phyloP scores from a whole-genome alignment of 2,329 filamentous ascomycete species.

The Bipolaris sorokiniana region DNA sequence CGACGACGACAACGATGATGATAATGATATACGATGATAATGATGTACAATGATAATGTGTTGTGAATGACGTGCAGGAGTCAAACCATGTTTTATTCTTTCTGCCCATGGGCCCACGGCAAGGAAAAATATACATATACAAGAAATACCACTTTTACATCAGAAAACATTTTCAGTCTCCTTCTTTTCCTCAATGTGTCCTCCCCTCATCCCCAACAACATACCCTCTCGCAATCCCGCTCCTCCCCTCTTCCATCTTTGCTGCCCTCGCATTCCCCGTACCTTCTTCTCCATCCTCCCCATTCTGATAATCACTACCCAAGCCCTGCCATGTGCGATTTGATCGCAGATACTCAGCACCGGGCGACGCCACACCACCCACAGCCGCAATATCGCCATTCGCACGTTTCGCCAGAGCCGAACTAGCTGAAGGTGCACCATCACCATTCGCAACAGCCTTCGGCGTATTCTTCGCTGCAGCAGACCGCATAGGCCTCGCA shows the following conservation, averaged over 20 bases:
- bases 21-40: background rate
- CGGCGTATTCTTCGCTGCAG: background rate
- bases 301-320: slow-evolving; percentile 78
- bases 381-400: slow-evolving; percentile 79
- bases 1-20: slow-evolving; percentile 2
- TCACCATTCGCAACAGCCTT: slow-evolving; percentile 6
- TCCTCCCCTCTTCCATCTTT: slow-evolving; percentile 81
- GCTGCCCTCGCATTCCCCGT: slow-evolving; percentile 57
- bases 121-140: background rate
- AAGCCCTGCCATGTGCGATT: slow-evolving; percentile 90
- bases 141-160: background rate
- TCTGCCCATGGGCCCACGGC: background rate
- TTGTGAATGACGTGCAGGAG: background rate
- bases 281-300: slow-evolving; percentile 58
- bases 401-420: slow-evolving; percentile 67
- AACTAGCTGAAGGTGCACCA: slow-evolving; percentile 44
- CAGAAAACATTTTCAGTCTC: background rate
- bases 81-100: background rate
- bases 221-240: slow-evolving; percentile 89
- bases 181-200: slow-evolving; percentile 26
- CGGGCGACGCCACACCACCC: slow-evolving; percentile 87
- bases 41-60: background rate
- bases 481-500: slow-evolving; percentile 69
- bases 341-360: slow-evolving; percentile 82
- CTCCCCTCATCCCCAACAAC: slow-evolving; percentile 65